A percentile compares a stretch with the other conserved stretches of the same genome.
Conservation (phyloP, 1,284 basidiomycete species). For the Ustilago trichophora region DNA sequence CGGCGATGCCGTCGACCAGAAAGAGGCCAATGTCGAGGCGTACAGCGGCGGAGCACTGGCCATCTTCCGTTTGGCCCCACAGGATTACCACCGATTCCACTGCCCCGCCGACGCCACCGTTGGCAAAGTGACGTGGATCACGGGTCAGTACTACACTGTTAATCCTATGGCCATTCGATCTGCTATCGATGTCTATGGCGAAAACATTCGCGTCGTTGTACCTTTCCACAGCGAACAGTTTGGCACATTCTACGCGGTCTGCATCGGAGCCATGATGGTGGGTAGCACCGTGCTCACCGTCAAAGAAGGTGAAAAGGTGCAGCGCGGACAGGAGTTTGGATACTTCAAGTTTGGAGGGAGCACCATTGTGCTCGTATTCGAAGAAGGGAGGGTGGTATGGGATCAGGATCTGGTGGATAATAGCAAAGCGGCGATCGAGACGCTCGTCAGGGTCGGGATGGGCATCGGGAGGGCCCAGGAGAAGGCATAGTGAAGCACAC, state of each 20-base stretch:
- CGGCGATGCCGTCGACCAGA: conserved; percentile 70
- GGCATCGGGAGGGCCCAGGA: conserved; percentile 50
- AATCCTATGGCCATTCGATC: conserved; percentile 83
- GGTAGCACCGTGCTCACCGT: conserved; percentile 80
- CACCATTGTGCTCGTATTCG: conserved; percentile 67
- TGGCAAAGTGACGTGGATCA: conserved; percentile 69
- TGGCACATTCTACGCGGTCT: conserved; percentile 52
- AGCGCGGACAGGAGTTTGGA: conserved; percentile 85
- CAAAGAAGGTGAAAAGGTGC: conserved; percentile 80
- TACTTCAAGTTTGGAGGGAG: conserved; percentile 68
- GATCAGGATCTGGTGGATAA: conserved; percentile 87
- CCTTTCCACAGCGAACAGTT: conserved; percentile 65
- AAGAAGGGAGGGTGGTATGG: conserved; percentile 82
- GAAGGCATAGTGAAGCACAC: too few relatives aligned
- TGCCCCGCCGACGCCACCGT: conserved; percentile 82
- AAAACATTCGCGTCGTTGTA: conserved; percentile 75
- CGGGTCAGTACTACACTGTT: conserved; percentile 65
- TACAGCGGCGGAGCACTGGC: conserved; percentile 78
- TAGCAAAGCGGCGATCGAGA: conserved; percentile 75
- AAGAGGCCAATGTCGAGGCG: conserved; percentile 64
- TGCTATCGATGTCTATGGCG: conserved; percentile 89
- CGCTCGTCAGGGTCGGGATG: conserved; percentile 74
- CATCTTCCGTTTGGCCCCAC: conserved; percentile 79
- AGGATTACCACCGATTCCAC: conserved; percentile 95
- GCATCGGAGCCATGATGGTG: conserved; percentile 70